These are phyloP conservation scores for Xylariaceae sp. DNA, from an alignment of 2,329 filamentous ascomycete species.

Conservation along the genomic window DNA sequence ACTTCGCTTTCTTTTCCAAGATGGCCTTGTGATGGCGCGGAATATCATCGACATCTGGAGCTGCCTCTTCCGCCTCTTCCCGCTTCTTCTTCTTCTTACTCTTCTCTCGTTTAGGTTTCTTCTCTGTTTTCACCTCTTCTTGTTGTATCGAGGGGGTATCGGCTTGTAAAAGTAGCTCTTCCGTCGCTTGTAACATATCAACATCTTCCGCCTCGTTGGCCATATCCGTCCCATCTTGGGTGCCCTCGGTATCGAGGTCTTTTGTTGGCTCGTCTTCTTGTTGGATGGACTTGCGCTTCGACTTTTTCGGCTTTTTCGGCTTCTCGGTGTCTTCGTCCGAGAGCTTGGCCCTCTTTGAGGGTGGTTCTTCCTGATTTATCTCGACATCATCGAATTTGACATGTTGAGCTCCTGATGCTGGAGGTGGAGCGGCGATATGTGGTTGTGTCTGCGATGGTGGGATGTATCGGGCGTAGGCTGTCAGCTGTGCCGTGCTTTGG, in stretches of 20 bases:
- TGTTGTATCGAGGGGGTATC: conserved; percentile 1
- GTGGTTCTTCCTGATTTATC: conserved; percentile 19
- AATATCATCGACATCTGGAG: conserved; percentile 15
- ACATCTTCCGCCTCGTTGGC: conserved; percentile 15
- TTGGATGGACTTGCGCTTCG: conserved; percentile 34
- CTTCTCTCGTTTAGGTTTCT: conserved; percentile 22
- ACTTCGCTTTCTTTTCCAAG: conserved; percentile 51
- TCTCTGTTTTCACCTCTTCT: conserved; percentile 11
- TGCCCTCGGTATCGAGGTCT: conserved; percentile 18
- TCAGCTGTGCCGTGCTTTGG: conserved; percentile 17
- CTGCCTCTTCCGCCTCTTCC: conserved; percentile 12
- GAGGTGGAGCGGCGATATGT: background rate
- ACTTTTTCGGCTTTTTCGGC: conserved; percentile 33
- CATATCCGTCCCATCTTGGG: background rate
- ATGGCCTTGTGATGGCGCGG: conserved; percentile 42
- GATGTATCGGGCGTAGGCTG: conserved; percentile 33
- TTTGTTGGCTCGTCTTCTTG: conserved; percentile 10
- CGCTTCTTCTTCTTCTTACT: conserved; percentile 25
- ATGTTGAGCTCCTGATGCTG: conserved; percentile 13
- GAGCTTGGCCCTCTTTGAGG: conserved; percentile 34
- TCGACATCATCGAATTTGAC: conserved; percentile 18
- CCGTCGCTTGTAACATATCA: conserved; percentile 13
- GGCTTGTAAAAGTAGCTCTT: background rate
- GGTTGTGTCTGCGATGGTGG: conserved; percentile 29
- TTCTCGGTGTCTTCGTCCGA: conserved; percentile 32